phyloP scores from a whole-genome alignment of 176 grass and related monocot species.

The Cymbopogon citratus region DNA sequence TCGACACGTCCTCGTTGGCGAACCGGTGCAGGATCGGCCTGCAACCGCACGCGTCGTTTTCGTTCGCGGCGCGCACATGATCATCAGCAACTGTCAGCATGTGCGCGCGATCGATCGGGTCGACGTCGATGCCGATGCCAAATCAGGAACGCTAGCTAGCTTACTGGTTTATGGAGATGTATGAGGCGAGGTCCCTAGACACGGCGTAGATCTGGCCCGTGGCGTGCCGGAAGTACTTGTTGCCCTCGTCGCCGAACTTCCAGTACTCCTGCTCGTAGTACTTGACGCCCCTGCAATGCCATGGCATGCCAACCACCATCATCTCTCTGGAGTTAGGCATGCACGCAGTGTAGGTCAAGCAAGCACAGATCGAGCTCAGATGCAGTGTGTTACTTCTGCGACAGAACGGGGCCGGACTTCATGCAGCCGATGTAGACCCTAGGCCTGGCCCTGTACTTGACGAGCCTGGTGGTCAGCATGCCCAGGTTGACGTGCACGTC shows the following conservation, averaged over 20 bases:
- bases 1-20: constrained; percentile 82
- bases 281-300: constrained; percentile 43
- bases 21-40: constrained; percentile 78
- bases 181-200: constrained; percentile 74
- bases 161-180: constrained; percentile 78
- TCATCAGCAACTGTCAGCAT: background rate
- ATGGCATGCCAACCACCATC: background rate
- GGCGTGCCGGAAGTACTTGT: constrained; percentile 76
- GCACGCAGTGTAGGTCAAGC: background rate
- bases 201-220: constrained; percentile 77
- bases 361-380: background rate
- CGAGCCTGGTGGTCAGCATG: constrained; percentile 47
- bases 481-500: constrained; percentile 80
- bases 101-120: too few species aligned
- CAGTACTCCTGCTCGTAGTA: constrained; percentile 75
- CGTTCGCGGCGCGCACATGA: background rate
- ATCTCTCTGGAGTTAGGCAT: background rate
- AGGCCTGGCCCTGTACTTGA: constrained; percentile 38
- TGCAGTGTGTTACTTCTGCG: constrained; percentile 38
- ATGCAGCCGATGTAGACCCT: constrained; percentile 80
- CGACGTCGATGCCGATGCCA: background rate
- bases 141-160: background rate
- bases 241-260: constrained; percentile 86
- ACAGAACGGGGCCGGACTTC: constrained; percentile 78
- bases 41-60: background rate